Base-by-base conservation (phyloP, 2,329 filamentous ascomycete genomes). In the Epichloe amarillans region DNA sequence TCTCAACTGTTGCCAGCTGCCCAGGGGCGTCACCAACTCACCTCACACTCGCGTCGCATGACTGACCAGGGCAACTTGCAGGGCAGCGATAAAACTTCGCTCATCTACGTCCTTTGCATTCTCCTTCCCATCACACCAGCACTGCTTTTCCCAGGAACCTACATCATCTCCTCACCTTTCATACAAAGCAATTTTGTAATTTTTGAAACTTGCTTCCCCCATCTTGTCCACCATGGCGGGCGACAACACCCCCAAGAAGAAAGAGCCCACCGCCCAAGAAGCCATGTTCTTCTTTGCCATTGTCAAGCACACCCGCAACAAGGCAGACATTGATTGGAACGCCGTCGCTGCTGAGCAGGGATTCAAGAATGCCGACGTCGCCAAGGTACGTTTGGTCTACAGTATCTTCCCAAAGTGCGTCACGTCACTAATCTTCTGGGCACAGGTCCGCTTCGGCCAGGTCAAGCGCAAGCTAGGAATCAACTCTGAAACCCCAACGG, bases 291-390 rank as follows among this genome's bases (percentile, higher is more conserved):
- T 73, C 58, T 66, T 67, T 52, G 65, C 66, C 50, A 68, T 75
- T 41, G 62, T 74, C 52, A 69, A 71, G 57, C 62, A 73, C 51
- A 66, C 65, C 42, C 63, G 62, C 21, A 69, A 65, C 63, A 69
- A 67, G 54, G 68, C 69, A 3, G 69, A 71, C 1, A 66, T 74
- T 37, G 69, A 79, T 57, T 78, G 75, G 75, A 60, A 66, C 0
- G 60, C 57, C 4, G 70, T 77, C 3, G 73, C 74, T 1, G 33
- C 47, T 0, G 67, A 70, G 12, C 59, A 64, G 12, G 64, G 66
- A 8, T 72, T 73, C 64, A 73, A 73, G 53, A 75, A 68, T 38
- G 70, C 64, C 0, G 62, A 64, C 8, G 68, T 69, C 3, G 74
- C 75, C 51, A 71, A 69, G 60, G 72, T 72, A 46, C 15, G 15